A percentile compares a stretch with the other conserved stretches of the same genome.
Conservation (phyloP, 345 rosid species). For the Eucalyptus decipiens region DNA sequence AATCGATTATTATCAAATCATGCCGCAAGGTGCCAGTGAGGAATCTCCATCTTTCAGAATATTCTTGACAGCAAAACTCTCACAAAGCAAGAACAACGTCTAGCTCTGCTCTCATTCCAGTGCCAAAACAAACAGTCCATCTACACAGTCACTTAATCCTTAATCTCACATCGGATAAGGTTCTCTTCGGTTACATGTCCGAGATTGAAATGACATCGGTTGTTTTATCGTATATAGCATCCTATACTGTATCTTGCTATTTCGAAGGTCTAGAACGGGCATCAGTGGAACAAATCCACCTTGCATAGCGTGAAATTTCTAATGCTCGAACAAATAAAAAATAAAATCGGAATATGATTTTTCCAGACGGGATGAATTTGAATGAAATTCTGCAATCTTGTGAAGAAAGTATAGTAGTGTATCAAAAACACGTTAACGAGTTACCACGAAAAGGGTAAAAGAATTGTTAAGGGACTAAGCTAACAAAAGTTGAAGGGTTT, state of each 20-base stretch:
- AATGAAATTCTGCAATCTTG: no score
- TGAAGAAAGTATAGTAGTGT: not conserved
- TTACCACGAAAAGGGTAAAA: no score
- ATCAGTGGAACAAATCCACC: no score
- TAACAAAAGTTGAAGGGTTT: no score
- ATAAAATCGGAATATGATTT: no score
- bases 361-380: no score
- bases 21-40: not conserved
- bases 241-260: not conserved
- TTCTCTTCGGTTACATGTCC: not conserved
- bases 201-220: not conserved
- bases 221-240: not conserved
- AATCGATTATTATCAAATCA: not conserved
- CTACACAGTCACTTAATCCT: not conserved
- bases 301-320: no score
- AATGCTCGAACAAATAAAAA: no score
- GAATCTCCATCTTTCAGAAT: not conserved
- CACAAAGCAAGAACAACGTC: not conserved
- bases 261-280: not conserved
- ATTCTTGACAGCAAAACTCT: not conserved
- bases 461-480: no score
- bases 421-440: no score
- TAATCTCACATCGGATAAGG: not conserved
- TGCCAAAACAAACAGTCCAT: not conserved
- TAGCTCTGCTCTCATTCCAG: not conserved